Percentiles rank a stretch among this genome's conserved stretches.
These are phyloP conservation scores for Plantago major DNA, from an alignment of 257 asterid species.

Conservation along the genomic window DNA sequence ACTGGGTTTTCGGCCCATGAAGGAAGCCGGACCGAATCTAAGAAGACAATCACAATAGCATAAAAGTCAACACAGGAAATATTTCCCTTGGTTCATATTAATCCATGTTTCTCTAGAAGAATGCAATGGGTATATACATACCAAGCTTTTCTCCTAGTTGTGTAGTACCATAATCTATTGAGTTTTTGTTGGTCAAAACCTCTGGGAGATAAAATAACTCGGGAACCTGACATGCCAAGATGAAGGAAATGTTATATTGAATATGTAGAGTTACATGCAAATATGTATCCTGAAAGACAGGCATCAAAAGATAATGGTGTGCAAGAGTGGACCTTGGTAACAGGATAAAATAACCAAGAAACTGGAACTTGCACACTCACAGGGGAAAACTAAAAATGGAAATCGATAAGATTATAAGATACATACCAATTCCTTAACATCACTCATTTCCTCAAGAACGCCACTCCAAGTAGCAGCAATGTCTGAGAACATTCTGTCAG, in stretches of 20 bases:
- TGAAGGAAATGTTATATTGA: not conserved
- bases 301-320: constrained; percentile 14
- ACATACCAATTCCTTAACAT: constrained; percentile 91
- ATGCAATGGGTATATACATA: constrained; percentile 11
- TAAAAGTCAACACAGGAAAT: not conserved
- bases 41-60: constrained; percentile 1
- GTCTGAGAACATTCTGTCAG: constrained; percentile 96
- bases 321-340: constrained; percentile 1
- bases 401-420: constrained; percentile 15
- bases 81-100: not conserved
- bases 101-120: constrained; percentile 3
- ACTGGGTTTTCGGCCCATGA: constrained; percentile 90
- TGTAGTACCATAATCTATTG: constrained; percentile 79
- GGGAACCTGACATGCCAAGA: constrained; percentile 61
- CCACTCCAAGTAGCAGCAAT: constrained; percentile 93
- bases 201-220: constrained; percentile 92
- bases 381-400: not conserved
- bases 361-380: constrained; percentile 11
- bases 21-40: constrained; percentile 83
- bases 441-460: constrained; percentile 98
- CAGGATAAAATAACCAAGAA: constrained; percentile 9
- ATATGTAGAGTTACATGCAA: not conserved
- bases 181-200: constrained; percentile 70
- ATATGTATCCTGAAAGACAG: constrained; percentile 18
- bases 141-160: constrained; percentile 92